A percentile compares a stretch with the other conserved stretches of the same genome.
These are phyloP conservation scores for Nannochloropsis oceanica DNA, from an alignment of 108 stramenopile species.

Conservation along the genomic window DNA sequence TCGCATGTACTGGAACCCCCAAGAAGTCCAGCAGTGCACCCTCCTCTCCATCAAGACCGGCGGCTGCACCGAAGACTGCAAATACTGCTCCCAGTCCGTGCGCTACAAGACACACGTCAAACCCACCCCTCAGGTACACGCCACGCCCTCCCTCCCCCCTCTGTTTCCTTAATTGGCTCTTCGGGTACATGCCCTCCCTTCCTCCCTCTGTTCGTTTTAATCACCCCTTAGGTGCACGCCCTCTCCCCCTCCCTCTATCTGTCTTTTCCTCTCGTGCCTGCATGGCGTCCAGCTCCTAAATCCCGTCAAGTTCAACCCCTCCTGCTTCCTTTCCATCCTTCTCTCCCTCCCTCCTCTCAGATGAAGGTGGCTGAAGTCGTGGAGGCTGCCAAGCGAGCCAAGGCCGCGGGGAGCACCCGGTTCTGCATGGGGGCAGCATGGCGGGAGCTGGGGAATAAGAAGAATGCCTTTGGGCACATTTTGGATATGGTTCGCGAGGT, in stretches of 20 bases:
- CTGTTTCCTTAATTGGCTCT: background rate
- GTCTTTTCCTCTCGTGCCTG: background rate
- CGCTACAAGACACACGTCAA: slow-evolving; percentile 94
- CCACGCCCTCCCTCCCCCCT: slow-evolving; percentile 35
- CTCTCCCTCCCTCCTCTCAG: background rate
- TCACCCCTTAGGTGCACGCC: background rate
- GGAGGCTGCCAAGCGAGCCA: slow-evolving; percentile 75
- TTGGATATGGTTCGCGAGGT: slow-evolving; percentile 84
- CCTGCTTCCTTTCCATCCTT: background rate
- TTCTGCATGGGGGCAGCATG: slow-evolving; percentile 98
- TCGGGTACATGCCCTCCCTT: background rate
- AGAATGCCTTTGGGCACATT: slow-evolving; percentile 89
- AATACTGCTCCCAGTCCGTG: slow-evolving; percentile 83
- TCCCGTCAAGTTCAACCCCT: background rate
- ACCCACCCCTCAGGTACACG: slow-evolving; percentile 93
- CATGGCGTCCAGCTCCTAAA: background rate
- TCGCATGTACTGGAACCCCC: slow-evolving; percentile 90
- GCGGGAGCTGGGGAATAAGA: slow-evolving; percentile 92
- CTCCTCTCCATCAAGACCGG: slow-evolving; percentile 92
- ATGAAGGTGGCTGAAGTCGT: slow-evolving; percentile 71
- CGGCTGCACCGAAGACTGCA: slow-evolving; percentile 93
- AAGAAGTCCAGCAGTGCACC: slow-evolving; percentile 93
- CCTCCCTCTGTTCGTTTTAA: background rate
- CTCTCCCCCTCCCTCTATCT: background rate
- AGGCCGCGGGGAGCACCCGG: slow-evolving; percentile 87